A percentile compares a stretch with the other conserved stretches of the same genome.
These are phyloP conservation scores for Solanum ahanhuiri DNA, from an alignment of 257 asterid species.

Conservation along the genomic window DNA sequence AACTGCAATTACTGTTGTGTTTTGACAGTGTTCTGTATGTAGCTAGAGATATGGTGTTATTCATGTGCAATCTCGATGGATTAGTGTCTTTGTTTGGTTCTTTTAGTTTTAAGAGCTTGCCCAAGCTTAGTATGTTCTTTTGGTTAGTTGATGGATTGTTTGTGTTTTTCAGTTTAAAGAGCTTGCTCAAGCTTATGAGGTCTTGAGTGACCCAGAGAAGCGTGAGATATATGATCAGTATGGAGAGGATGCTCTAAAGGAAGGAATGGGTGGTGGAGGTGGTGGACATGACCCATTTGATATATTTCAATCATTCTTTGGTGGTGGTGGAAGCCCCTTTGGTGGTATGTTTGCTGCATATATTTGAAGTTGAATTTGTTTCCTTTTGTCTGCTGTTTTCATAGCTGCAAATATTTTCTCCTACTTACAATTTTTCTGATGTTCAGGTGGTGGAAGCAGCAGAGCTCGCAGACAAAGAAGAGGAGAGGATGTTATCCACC, in stretches of 20 bases:
- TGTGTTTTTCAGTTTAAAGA: slow-evolving; percentile 54
- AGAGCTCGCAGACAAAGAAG: slow-evolving; percentile 86
- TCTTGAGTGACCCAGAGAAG: slow-evolving; percentile 71
- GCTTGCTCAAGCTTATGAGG: slow-evolving; percentile 84
- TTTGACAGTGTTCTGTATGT: not conserved
- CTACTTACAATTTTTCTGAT: not conserved
- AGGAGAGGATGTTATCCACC: slow-evolving; percentile 92
- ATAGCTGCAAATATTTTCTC: not conserved
- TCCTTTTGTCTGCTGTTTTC: not conserved
- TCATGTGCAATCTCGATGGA: not conserved
- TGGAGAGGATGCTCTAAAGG: slow-evolving; percentile 92
- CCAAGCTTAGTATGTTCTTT: not conserved
- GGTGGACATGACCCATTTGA: slow-evolving; percentile 71
- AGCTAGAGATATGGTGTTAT: not conserved
- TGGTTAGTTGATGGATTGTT: not conserved
- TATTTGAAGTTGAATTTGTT: not conserved
- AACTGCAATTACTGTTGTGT: not conserved
- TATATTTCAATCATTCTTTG: slow-evolving; percentile 66
- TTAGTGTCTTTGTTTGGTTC: not conserved
- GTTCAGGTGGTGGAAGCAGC: slow-evolving; percentile 75
- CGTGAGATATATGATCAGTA: slow-evolving; percentile 83
- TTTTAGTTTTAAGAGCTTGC: not conserved
- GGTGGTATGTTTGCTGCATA: slow-evolving; percentile 41
- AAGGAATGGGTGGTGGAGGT: slow-evolving; percentile 88
- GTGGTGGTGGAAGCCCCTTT: slow-evolving; percentile 74